Base-by-base conservation (phyloP, 129 eudicot species). In the Cynara cardunculus region DNA sequence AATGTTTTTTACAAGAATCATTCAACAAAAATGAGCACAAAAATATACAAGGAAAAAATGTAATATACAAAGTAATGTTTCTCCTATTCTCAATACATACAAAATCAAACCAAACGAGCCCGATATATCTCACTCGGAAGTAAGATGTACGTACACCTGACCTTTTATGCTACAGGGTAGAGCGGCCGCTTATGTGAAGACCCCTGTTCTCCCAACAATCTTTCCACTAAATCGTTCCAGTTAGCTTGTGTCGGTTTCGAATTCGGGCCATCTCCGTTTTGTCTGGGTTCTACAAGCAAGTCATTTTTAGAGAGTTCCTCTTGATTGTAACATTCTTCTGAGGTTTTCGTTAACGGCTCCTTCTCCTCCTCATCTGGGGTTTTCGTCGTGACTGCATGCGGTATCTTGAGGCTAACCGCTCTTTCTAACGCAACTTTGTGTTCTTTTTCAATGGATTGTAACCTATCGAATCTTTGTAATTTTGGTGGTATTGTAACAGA, bases 381-480 rank as follows among this genome's bases (percentile, higher is more conserved):
- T 18, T 28, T 74, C 35, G 25, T 68, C 14, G 9, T 71, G 70
- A 74, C 83, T 1, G 93, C 97, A 82, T 91, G 90, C 25, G 98
- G 98, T 81, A 91, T 88, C 44, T 93, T 88, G 69, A 93, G 82
- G 81, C 85, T 87, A 59, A 93, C 88, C 12, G 94, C 98, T 86
- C 89, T 85, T 78, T 93, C 90, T 61, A 91, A 71, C 19, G 98
- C 98, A 79, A 91, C 86, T 70, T 86, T 91, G 88, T 93, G 98
- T 85, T 93, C 98, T 49, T 85, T 88, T 61, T 88, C 81, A 5
- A 89, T 41, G 3, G 97, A 83, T 73, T 84, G 70, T 77, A 81
- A 70, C 87, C 92, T 91, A 16, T 89, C 87, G 1, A 93, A 25
- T 78, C 73, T 89, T 44, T 89, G 94, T 69, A 88, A 82, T 62